phyloP scores from a whole-genome alignment of 2,329 filamentous ascomycete genomes.

The Aureobasidium melanogenum region DNA sequence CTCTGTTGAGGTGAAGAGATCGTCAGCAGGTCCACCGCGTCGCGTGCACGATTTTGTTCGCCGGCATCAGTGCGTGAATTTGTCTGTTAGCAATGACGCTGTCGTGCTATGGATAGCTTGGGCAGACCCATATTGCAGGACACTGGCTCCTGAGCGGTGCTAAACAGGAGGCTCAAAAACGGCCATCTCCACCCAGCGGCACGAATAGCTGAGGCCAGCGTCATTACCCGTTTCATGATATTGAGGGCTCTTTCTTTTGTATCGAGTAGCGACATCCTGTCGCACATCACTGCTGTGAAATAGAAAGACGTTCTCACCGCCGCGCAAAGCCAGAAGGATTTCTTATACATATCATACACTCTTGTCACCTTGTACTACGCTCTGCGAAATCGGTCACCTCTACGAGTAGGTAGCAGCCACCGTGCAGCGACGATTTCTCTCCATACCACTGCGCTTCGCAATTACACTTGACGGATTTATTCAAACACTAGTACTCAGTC shows the following conservation, averaged over 20 bases:
- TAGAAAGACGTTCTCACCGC: background rate
- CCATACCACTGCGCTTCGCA: background rate
- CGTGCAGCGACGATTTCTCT: background rate
- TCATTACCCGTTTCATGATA: conserved; percentile 9
- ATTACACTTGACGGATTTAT: background rate
- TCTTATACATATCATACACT: background rate
- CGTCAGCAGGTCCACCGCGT: background rate
- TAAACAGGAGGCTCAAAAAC: conserved; percentile 7
- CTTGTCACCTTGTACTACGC: background rate
- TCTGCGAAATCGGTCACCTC: background rate
- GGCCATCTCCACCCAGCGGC: conserved; percentile 1
- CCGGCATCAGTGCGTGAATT: background rate
- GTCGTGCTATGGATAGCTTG: background rate
- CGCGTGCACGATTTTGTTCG: background rate
- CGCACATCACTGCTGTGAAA: background rate
- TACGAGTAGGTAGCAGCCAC: no score
- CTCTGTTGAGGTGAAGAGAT: conserved; percentile 2
- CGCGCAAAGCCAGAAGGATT: background rate
- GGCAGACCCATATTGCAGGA: background rate
- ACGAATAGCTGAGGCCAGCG: background rate
- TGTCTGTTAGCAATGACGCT: conserved; percentile 10
- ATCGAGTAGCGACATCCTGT: background rate
- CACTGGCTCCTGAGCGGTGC: background rate
- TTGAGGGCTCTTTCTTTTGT: background rate
- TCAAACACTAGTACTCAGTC: background rate